Evolutionary conservation across 176 grass and related monocot species (phyloP).

Genomic region (Phyllostachys edulis): DNA sequence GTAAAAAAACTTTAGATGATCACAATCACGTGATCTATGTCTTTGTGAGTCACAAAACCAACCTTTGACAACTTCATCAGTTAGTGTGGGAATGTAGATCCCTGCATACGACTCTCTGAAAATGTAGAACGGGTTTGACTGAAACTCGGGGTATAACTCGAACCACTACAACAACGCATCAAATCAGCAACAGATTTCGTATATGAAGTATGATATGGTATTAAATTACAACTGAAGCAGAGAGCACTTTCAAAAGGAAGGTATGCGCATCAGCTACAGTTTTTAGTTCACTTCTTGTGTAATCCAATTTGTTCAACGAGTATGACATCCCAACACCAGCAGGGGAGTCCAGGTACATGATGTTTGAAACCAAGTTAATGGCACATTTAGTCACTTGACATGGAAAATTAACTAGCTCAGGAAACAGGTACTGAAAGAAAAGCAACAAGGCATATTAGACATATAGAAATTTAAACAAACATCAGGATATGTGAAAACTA

Average conservation of each 20-base stretch:
- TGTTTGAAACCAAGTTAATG: constrained; percentile 66
- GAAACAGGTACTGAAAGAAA: not conserved
- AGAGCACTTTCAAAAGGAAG: constrained; percentile 74
- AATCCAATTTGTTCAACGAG: constrained; percentile 65
- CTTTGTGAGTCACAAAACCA: too few species aligned
- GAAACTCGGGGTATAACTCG: constrained; percentile 64
- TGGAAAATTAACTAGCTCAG: not conserved
- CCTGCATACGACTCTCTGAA: constrained; percentile 86
- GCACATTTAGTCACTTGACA: not conserved
- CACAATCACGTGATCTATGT: too few species aligned
- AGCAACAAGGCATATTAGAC: not conserved
- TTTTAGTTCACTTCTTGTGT: constrained; percentile 71
- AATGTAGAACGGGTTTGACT: constrained; percentile 76
- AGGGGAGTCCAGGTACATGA: constrained; percentile 82
- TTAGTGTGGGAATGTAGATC: too few species aligned
- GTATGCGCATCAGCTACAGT: constrained; percentile 73
- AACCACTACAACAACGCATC: constrained; percentile 60
- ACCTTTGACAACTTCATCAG: too few species aligned
- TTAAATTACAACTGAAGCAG: not conserved
- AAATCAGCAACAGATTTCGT: not conserved
- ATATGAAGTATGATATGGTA: not conserved
- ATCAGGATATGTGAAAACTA: not conserved
- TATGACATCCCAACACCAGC: constrained; percentile 85
- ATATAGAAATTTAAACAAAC: not conserved
- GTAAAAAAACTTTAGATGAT: too few species aligned